Conservation (phyloP, 2,329 filamentous ascomycete genomes). For the Ampelomyces quisqualis region DNA sequence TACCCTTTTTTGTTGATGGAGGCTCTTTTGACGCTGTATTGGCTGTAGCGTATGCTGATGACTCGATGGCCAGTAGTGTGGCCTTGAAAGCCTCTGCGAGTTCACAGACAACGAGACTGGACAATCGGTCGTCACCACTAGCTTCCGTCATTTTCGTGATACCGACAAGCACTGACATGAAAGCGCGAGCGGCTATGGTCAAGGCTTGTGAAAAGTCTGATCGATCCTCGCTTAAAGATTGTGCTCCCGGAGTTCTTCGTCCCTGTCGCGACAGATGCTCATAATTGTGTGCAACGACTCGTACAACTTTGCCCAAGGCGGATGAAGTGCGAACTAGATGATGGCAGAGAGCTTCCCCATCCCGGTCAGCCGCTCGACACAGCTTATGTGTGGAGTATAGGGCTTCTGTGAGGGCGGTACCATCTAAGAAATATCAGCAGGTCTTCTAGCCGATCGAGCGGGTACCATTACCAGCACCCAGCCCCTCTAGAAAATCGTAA, state of each 20-base stretch:
- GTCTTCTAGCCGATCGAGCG: not conserved
- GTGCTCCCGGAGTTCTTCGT: conserved; percentile 6
- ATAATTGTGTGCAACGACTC: conserved; percentile 21
- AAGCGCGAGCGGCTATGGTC: conserved; percentile 32
- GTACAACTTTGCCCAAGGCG: conserved; percentile 28
- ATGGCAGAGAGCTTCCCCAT: conserved; percentile 26
- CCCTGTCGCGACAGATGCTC: conserved; percentile 19
- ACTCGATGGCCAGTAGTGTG: conserved; percentile 36
- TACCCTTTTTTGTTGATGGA: conserved; percentile 8
- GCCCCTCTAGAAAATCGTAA: conserved; percentile 26
- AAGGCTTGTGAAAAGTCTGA: conserved; percentile 31
- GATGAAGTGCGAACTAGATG: conserved; percentile 26
- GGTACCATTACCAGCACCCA: conserved; percentile 24
- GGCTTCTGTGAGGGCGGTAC: conserved; percentile 24
- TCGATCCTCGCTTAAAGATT: conserved; percentile 24
- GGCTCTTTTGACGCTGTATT: conserved; percentile 2
- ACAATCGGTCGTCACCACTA: conserved; percentile 13
- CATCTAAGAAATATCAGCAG: conserved; percentile 19
- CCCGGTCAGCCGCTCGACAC: conserved; percentile 17
- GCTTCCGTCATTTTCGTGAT: conserved; percentile 22
- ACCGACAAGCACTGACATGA: conserved; percentile 37
- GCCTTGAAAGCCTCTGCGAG: conserved; percentile 43
- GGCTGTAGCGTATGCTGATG: conserved; percentile 26
- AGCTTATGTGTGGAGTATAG: conserved; percentile 35
- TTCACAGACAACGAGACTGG: conserved; percentile 33